Percentiles rank a stretch among this genome's conserved stretches.
These are phyloP conservation scores for Capsella bursapastoris DNA, from an alignment of 345 rosid species.

Conservation along the genomic window DNA sequence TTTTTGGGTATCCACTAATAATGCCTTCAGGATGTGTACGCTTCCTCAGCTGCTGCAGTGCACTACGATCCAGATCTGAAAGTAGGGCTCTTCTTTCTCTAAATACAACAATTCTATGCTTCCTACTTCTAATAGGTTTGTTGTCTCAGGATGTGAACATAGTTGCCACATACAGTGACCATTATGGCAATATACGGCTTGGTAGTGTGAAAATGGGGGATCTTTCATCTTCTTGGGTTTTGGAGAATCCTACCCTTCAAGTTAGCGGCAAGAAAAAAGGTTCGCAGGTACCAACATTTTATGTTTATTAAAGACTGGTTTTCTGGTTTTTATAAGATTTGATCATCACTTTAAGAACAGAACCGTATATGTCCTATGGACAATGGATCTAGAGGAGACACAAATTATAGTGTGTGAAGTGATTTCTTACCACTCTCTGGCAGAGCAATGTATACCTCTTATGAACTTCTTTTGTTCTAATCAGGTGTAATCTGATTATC, in stretches of 20 bases:
- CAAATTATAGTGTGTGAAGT: neutral
- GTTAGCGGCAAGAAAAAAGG: conserved; percentile 46
- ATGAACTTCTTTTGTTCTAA: conserved; percentile 12
- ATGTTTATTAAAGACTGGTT: neutral
- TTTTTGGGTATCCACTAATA: neutral
- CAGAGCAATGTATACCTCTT: conserved; percentile 3
- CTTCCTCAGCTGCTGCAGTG: conserved; percentile 46
- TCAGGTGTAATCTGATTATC: neutral
- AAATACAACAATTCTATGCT: conserved; percentile 24
- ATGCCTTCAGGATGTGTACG: conserved; percentile 26
- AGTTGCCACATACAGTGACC: conserved; percentile 82
- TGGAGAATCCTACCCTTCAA: conserved; percentile 64
- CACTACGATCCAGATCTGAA: conserved; percentile 52
- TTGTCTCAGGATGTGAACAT: conserved; percentile 82
- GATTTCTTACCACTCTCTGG: conserved; percentile 1
- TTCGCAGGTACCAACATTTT: conserved; percentile 54
- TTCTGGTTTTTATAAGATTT: neutral
- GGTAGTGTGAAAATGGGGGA: conserved; percentile 81
- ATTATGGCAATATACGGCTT: conserved; percentile 61
- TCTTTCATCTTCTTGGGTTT: conserved; percentile 90
- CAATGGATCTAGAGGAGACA: conserved; percentile 1
- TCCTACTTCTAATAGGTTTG: conserved; percentile 34
- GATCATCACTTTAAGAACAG: neutral
- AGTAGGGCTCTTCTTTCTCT: conserved; percentile 48
- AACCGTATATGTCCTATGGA: conserved; percentile 2